Base-by-base conservation (phyloP, 306 rosid genomes). In the Dicorynia guianensis region DNA sequence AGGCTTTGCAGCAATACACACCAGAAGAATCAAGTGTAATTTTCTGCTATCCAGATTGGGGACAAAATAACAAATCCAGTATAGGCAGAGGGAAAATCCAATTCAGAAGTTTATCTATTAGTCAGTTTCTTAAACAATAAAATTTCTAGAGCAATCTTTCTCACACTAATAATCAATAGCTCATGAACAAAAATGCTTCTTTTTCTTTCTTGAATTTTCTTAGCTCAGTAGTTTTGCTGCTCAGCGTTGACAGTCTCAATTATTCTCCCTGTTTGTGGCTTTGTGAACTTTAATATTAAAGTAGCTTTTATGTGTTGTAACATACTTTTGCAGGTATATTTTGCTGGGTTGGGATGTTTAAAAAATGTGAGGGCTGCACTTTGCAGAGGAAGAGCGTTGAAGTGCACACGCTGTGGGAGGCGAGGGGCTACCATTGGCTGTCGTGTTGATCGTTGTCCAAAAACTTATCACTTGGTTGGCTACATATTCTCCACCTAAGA, bases 361-460 rank as follows among this genome's bases (percentile, higher is more conserved):
- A 95, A 90, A 83, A 95, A 92, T 84, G 91, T 92, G 75, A 89
- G 97, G 81, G 98, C 97, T 71, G 98, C 97, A 25, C 97, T 95
- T 77, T 89, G 85, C 78, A 88, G 98, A 84, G 98, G 98, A 81
- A 90, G 93, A 69, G 97, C 93, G 64, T 85, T 95, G 83, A 95
- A 95, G 82, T 95, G 98, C 88, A 90, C 97, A 47, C 93, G 97
- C 30, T 95, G 98, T 57, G 97, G 97, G 77, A 81, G 98, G 83
- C 92, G 93, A 72, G 98, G 98, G 71, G 98, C 98, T 4, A 95
- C 98, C 68, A 90, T 85, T 15, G 98, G 98, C 78, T 95, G 98
- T 72, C 98, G 98, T 63, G 98, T 95, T 71, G 98, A 95, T 84
- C 95, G 98, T 60, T 95, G 98, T 80, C 91, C 98, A 68, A 90